Base-by-base conservation (phyloP, 768 basidiomycete species). In the Pleurotus tuoliensis region DNA sequence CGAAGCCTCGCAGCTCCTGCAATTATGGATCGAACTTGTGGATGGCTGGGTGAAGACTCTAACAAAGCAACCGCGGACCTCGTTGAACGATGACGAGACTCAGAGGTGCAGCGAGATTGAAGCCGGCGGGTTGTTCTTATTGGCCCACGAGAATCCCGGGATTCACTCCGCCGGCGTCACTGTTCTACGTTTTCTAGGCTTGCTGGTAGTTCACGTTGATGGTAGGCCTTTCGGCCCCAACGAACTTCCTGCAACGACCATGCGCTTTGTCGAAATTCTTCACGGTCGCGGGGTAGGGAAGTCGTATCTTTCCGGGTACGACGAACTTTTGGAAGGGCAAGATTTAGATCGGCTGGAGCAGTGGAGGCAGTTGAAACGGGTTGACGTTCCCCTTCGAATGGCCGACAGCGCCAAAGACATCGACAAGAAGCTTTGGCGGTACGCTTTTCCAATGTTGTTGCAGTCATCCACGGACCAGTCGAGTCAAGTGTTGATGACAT, bases 391-490 rank as follows among this genome's bases (percentile, higher is more conserved):
- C 11, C 71, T 92, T 11, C 80, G 82, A 18, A 81, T 94, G 50
- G 89, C 84, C 8, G 88, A 91, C 56, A 92, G 91, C 67, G 70
- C 73, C 5, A 76, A 84, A 44, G 79, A 83, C 39, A 77, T 81
- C 49, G 92, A 94, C 64, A 79, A 80, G 49, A 82, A 77, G 46
- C 71, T 94, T 16, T 94, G 92, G 92, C 77, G 83, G 55, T 85
- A 84, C 63, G 69, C 90, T 47, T 89, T 83, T 61, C 87, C 92
- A 3, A 66, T 74, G 9, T 79, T 92, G 62, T 74, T 91, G 56
- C 82, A 81, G 49, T 66, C 73, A 2, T 83, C 81, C 55, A 74
- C 81, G 66, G 76, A 85, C 16, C 69, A 78, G 49, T 71, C 76
- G 3, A 72, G 78, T 15, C 64, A 71, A 6, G 74, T 81, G 5